These are phyloP conservation scores for Magnusiomyces sp. DNA, from an alignment of 1,139 yeast species.

Conservation along the genomic window DNA sequence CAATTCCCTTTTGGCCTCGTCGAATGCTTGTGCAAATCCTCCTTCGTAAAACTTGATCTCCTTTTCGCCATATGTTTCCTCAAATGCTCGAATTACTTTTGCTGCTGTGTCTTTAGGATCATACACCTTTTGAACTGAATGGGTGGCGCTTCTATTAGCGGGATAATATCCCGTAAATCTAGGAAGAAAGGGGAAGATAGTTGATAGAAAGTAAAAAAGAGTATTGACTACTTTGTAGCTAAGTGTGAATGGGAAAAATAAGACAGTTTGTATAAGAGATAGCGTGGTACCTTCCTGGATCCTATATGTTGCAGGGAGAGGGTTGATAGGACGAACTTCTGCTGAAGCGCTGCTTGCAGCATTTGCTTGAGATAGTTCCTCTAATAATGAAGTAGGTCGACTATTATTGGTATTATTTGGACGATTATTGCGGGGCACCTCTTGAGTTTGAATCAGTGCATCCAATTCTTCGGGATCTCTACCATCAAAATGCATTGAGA, in stretches of 20 bases:
- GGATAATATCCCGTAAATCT: constrained; percentile 32
- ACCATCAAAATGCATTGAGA: constrained; percentile 27
- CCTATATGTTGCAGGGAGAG: constrained; percentile 19
- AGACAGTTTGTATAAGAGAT: constrained; percentile 25
- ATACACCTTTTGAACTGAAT: constrained; percentile 28
- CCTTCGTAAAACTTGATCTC: constrained; percentile 48
- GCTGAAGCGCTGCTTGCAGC: constrained; percentile 10
- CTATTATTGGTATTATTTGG: too few species aligned
- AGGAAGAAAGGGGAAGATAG: constrained; percentile 31
- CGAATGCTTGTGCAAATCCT: constrained; percentile 69
- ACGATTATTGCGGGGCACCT: too few species aligned
- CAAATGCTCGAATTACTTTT: constrained; percentile 34
- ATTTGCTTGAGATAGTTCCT: constrained; percentile 21
- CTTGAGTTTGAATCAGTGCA: too few species aligned
- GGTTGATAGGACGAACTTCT: constrained; percentile 18
- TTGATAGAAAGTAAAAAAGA: constrained; percentile 27
- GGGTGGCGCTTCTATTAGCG: constrained; percentile 27
- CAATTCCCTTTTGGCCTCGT: constrained; percentile 55
- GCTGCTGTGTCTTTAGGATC: constrained; percentile 37
- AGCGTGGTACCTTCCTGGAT: constrained; percentile 18
- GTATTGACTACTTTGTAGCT: constrained; percentile 27
- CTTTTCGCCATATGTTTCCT: constrained; percentile 30
- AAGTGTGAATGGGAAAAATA: constrained; percentile 29
- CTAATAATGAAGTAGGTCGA: constrained; percentile 23
- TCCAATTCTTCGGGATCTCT: not conserved